A percentile compares a stretch with the other conserved stretches of the same genome.
Conservation (phyloP, 2,329 filamentous ascomycete species). For the Alternaria postmessia region DNA sequence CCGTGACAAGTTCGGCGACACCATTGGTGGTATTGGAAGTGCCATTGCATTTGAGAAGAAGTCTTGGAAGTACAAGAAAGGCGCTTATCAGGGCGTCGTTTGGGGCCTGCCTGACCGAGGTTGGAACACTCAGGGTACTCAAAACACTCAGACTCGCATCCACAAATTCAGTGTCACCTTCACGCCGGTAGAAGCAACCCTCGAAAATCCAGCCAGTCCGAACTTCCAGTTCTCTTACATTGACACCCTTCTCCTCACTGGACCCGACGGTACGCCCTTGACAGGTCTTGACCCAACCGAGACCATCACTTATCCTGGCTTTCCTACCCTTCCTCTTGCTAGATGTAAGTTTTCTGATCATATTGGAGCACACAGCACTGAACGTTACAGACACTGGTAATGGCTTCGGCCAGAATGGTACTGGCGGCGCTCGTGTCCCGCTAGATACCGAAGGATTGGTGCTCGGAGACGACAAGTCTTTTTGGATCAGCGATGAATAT, state of each 20-base stretch:
- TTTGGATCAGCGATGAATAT: slow-evolving; percentile 70
- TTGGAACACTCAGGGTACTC: slow-evolving; percentile 75
- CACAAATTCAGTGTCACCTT: slow-evolving; percentile 72
- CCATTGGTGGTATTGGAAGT: slow-evolving; percentile 71
- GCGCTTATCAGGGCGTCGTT: slow-evolving; percentile 67
- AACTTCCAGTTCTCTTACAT: slow-evolving; percentile 71
- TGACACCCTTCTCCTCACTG: slow-evolving; percentile 71
- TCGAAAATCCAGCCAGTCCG: slow-evolving; percentile 61
- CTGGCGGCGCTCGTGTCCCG: slow-evolving; percentile 66
- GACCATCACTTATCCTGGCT: slow-evolving; percentile 61
- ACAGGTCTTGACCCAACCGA: slow-evolving; percentile 51
- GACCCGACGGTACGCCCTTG: slow-evolving; percentile 67
- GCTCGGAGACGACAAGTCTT: slow-evolving; percentile 66
- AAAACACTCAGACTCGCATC: slow-evolving; percentile 72
- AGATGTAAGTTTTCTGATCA: slow-evolving; percentile 54
- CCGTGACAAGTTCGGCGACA: slow-evolving; percentile 73
- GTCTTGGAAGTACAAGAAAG: slow-evolving; percentile 62
- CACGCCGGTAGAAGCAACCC: slow-evolving; percentile 62
- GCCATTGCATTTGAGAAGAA: slow-evolving; percentile 68
- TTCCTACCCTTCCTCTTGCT: slow-evolving; percentile 68
- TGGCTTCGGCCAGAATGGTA: slow-evolving; percentile 69
- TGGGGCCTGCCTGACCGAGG: slow-evolving; percentile 73
- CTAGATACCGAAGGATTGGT: slow-evolving; percentile 74
- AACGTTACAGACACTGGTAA: slow-evolving; percentile 62
- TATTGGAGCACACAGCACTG: neutral